Evolutionary conservation across 805 yeast species (phyloP).

Genomic region (Candida multigemmis): DNA sequence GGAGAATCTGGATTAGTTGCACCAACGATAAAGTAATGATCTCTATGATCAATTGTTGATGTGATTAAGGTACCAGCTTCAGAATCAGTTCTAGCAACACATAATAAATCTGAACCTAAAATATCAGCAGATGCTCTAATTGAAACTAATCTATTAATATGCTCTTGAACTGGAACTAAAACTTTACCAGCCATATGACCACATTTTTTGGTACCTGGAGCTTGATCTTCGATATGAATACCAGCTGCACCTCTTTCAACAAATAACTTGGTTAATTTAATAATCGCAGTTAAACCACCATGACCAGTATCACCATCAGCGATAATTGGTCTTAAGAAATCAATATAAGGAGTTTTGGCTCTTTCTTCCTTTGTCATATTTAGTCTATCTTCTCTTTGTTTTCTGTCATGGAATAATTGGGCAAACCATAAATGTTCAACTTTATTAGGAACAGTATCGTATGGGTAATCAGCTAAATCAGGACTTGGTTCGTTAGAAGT

Average conservation of each 20-base stretch:
- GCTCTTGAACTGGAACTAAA: constrained; percentile 95
- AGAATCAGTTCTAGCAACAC: constrained; percentile 94
- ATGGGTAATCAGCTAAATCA: constrained; percentile 96
- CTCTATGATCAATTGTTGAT: constrained; percentile 89
- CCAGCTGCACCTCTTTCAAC: constrained; percentile 99
- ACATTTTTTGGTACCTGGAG: constrained; percentile 97
- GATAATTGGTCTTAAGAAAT: constrained; percentile 86
- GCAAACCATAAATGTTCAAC: constrained; percentile 96
- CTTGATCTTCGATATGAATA: constrained; percentile 97
- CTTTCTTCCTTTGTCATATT: constrained; percentile 55
- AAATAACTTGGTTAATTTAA: constrained; percentile 90
- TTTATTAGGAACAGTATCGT: constrained; percentile 98
- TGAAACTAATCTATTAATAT: constrained; percentile 87
- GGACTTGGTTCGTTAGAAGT: constrained; percentile 97
- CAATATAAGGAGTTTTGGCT: constrained; percentile 62
- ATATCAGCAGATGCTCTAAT: constrained; percentile 94
- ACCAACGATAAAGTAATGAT: constrained; percentile 87
- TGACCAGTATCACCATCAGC: constrained; percentile 99
- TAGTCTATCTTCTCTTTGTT: constrained; percentile 82
- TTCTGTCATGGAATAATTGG: constrained; percentile 94
- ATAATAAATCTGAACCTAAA: constrained; percentile 75
- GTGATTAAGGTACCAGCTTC: constrained; percentile 96
- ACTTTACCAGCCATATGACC: constrained; percentile 99
- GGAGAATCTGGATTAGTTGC: constrained; percentile 77
- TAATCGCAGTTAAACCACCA: constrained; percentile 95